Percentiles rank a stretch among this genome's conserved stretches.
Conservation (phyloP, 139 green algal species). For the Asterochloris erici region DNA sequence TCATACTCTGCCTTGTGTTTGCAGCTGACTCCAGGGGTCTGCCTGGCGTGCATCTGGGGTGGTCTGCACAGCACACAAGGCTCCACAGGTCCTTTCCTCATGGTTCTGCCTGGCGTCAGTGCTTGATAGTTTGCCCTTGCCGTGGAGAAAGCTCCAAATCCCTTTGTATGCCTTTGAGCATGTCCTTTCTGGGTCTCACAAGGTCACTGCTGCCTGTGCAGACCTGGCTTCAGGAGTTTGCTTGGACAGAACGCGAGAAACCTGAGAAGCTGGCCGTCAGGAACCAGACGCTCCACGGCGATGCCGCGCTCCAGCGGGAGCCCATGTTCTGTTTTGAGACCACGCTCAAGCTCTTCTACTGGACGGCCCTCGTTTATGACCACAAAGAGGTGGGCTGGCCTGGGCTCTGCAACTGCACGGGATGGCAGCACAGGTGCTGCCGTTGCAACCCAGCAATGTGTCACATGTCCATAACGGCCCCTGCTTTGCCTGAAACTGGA, state of each 20-base stretch:
- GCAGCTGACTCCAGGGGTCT: no score
- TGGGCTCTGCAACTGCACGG: no score
- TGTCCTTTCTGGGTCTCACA: neutral
- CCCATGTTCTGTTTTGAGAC: slow-evolving; percentile 42
- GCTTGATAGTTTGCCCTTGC: neutral
- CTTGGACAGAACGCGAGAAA: slow-evolving; percentile 40
- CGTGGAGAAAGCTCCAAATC: neutral
- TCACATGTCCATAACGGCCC: no score
- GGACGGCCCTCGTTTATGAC: slow-evolving; percentile 38
- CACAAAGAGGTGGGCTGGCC: neutral
- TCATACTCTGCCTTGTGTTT: no score
- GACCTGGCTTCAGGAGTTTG: slow-evolving; percentile 48
- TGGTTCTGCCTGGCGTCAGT: neutral
- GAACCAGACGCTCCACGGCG: neutral
- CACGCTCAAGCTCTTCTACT: slow-evolving; percentile 40
- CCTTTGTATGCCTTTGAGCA: neutral
- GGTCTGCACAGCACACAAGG: neutral
- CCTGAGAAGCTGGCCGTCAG: slow-evolving; percentile 20
- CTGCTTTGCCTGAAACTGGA: no score
- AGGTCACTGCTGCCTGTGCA: slow-evolving; percentile 7
- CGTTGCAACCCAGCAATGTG: no score
- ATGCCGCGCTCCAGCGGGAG: neutral
- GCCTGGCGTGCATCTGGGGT: neutral
- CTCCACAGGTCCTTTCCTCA: neutral
- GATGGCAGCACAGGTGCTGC: no score